These are phyloP conservation scores for Globisporangium viniferum DNA, from an alignment of 352 stramenopile genomes.

Conservation along the genomic window DNA sequence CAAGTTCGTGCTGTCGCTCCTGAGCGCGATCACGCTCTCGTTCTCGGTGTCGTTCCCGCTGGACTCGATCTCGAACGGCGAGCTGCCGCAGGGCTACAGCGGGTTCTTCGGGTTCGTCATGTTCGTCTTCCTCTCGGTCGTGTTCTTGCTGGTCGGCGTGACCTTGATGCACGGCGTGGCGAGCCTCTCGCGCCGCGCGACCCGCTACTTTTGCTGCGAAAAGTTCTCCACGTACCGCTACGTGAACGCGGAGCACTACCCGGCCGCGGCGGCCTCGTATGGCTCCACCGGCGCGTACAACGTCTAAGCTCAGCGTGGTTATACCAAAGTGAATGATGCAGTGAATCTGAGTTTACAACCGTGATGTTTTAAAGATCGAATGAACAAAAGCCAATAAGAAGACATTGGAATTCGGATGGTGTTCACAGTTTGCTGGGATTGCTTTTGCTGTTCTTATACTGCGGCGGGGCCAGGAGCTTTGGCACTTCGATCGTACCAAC, in stretches of 20 bases:
- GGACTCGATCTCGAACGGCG: constrained; percentile 30
- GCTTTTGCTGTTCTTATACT: constrained; percentile 7
- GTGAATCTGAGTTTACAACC: background rate
- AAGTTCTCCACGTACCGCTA: constrained; percentile 50
- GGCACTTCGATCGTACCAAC: constrained; percentile 19
- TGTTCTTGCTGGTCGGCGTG: constrained; percentile 51
- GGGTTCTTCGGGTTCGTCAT: constrained; percentile 38
- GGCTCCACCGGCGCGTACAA: constrained; percentile 26
- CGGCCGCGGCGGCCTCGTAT: constrained; percentile 26
- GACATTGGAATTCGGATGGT: background rate
- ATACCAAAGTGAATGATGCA: background rate
- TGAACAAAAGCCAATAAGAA: background rate
- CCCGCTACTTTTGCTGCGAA: constrained; percentile 70
- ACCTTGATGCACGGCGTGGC: constrained; percentile 54
- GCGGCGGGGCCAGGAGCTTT: background rate
- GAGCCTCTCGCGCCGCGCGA: constrained; percentile 37
- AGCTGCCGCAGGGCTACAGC: constrained; percentile 37
- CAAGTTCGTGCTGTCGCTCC: constrained; percentile 48
- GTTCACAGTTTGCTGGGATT: constrained; percentile 5
- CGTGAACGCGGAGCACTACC: constrained; percentile 23
- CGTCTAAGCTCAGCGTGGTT: background rate
- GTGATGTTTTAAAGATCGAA: background rate
- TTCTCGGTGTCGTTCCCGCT: constrained; percentile 55
- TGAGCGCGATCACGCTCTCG: constrained; percentile 51
- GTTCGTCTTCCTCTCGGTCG: constrained; percentile 38